Evolutionary conservation across 176 grass and related monocot species (phyloP).

Genomic region (Eleusine coracana): DNA sequence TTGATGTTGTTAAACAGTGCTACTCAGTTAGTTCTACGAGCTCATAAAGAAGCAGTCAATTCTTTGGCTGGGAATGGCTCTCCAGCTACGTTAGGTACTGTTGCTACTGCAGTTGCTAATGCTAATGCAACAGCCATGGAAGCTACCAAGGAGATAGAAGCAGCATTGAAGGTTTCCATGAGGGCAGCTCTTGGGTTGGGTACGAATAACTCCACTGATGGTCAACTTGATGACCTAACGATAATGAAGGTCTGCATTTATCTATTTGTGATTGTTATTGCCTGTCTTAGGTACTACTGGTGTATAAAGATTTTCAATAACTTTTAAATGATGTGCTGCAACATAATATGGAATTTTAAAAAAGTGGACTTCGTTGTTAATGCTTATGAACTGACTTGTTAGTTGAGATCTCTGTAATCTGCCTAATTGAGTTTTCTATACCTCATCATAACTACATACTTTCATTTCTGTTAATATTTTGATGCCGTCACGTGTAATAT

Average conservation of each 20-base stretch:
- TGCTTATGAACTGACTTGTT: background rate
- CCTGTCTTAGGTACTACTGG: background rate
- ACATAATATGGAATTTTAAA: background rate
- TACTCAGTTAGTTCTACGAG: constrained; percentile 82
- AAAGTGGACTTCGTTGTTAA: background rate
- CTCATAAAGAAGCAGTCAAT: constrained; percentile 96
- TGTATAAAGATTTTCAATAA: background rate
- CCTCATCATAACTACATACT: constrained; percentile 2
- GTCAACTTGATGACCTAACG: constrained; percentile 90
- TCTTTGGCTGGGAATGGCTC: constrained; percentile 79
- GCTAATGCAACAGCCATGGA: constrained; percentile 89
- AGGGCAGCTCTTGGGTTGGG: constrained; percentile 74
- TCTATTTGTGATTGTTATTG: constrained; percentile 21
- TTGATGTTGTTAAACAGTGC: constrained; percentile 60
- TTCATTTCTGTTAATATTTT: constrained; percentile 3
- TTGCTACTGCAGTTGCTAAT: constrained; percentile 92
- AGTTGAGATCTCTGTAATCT: constrained; percentile 9
- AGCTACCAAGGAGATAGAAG: constrained; percentile 88
- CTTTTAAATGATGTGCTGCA: constrained; percentile 18
- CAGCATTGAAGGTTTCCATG: constrained; percentile 85
- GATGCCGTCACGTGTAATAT: background rate
- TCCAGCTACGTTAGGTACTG: constrained; percentile 71
- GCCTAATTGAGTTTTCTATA: constrained; percentile 20
- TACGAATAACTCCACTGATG: constrained; percentile 60
- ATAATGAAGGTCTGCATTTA: constrained; percentile 86